Evolutionary conservation across 495 filamentous ascomycete genomes (phyloP).

Genomic region (Penicillium coffeae): DNA sequence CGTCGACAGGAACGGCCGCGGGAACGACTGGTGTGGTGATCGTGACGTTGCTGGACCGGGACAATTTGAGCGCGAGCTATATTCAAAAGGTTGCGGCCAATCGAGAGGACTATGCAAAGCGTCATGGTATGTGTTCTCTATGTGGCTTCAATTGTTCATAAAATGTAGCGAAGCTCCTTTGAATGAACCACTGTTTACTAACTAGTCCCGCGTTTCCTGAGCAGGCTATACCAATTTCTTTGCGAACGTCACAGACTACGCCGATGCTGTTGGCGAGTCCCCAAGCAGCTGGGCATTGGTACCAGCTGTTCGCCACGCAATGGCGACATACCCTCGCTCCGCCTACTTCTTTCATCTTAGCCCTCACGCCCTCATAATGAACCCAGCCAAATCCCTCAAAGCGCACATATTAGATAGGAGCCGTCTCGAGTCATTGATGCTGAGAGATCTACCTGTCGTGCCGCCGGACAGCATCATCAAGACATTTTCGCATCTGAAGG

Average conservation of each 20-base stretch:
- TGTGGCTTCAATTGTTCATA: background rate
- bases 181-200: background rate
- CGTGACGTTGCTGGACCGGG: conserved; percentile 76
- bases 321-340: conserved; percentile 69
- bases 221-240: conserved; percentile 90
- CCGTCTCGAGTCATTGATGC: conserved; percentile 74
- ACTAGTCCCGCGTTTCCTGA: no score
- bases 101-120: conserved; percentile 76
- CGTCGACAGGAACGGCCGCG: conserved; percentile 43
- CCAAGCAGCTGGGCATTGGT: conserved; percentile 75
- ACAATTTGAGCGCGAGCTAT: conserved; percentile 56
- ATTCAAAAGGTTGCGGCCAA: conserved; percentile 73
- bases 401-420: conserved; percentile 63
- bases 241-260: conserved; percentile 69
- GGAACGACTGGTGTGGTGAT: conserved; percentile 79
- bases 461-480: conserved; percentile 95
- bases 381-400: conserved; percentile 65
- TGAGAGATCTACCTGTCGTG: conserved; percentile 80
- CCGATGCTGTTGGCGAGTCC: conserved; percentile 51
- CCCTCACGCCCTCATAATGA: conserved; percentile 84
- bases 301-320: conserved; percentile 84
- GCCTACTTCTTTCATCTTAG: conserved; percentile 84
- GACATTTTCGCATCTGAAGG: conserved; percentile 78
- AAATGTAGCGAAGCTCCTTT: background rate
- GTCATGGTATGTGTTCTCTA: conserved; percentile 64